These are phyloP conservation scores for Dissophora globulifera DNA, from an alignment of 192 early-diverging fungal genomes.

Conservation along the genomic window DNA sequence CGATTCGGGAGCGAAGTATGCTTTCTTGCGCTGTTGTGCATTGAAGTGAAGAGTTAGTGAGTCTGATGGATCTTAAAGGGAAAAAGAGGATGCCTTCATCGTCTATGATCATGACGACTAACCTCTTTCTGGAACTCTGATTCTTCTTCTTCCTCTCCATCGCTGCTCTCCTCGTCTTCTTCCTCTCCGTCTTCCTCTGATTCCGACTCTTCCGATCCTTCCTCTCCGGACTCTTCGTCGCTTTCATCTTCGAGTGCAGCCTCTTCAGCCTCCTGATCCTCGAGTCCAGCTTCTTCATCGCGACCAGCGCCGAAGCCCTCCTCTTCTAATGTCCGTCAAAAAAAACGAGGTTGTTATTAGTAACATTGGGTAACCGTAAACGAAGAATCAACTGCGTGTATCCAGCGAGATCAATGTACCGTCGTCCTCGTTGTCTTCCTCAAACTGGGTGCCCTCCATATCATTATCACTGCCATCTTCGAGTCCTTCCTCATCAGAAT, in stretches of 20 bases:
- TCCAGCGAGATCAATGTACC: too few relatives aligned
- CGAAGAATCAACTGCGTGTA: too few relatives aligned
- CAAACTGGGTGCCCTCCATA: slow-evolving; percentile 38
- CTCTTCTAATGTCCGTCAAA: slow-evolving; percentile 16
- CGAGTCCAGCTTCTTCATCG: slow-evolving; percentile 34
- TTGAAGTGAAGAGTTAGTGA: neutral
- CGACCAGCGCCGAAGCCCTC: slow-evolving; percentile 55
- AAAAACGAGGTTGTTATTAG: neutral
- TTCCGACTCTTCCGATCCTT: slow-evolving; percentile 38
- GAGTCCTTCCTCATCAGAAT: slow-evolving; percentile 53
- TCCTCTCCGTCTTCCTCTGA: slow-evolving; percentile 51
- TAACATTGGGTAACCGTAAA: too few relatives aligned
- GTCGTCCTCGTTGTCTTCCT: slow-evolving; percentile 42
- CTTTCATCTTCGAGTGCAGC: slow-evolving; percentile 40
- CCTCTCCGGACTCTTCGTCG: slow-evolving; percentile 43
- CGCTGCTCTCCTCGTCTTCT: slow-evolving; percentile 58
- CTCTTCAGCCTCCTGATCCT: slow-evolving; percentile 44
- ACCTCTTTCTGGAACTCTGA: slow-evolving; percentile 61
- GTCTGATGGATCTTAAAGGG: too few relatives aligned
- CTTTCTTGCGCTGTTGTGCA: slow-evolving; percentile 64
- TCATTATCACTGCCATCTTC: slow-evolving; percentile 28
- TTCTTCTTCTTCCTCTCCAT: slow-evolving; percentile 57
- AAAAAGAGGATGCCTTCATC: neutral
- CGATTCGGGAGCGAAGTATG: slow-evolving; percentile 67
- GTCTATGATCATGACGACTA: neutral